Evolutionary conservation across 1,139 yeast genomes (phyloP).

Genomic region (Arxiozyma slooffiae): DNA sequence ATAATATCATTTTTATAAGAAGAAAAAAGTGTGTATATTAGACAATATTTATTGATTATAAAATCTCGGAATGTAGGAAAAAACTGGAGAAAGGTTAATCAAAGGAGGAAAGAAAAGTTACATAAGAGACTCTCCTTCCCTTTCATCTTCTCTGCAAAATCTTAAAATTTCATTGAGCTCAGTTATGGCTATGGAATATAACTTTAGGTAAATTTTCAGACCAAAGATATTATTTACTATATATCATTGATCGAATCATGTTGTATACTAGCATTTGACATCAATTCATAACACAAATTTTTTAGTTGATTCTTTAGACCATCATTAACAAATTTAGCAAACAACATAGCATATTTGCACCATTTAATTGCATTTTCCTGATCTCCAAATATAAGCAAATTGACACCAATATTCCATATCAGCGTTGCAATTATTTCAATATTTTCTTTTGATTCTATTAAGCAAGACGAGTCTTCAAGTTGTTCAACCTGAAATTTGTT

Average conservation of each 20-base stretch:
- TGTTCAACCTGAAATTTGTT: background rate
- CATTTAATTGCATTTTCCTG: slow-evolving; percentile 11
- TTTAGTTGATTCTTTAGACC: slow-evolving; percentile 13
- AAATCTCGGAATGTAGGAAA: too few relatives aligned
- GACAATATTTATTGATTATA: too few relatives aligned
- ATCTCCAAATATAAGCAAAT: slow-evolving; percentile 13
- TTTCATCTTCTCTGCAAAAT: too few relatives aligned
- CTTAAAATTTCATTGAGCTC: too few relatives aligned
- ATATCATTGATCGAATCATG: slow-evolving; percentile 14
- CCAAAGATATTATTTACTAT: too few relatives aligned
- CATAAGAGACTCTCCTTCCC: too few relatives aligned
- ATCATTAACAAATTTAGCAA: slow-evolving; percentile 13
- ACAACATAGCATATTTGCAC: slow-evolving; percentile 17
- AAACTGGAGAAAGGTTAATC: too few relatives aligned
- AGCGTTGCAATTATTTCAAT: slow-evolving; percentile 17
- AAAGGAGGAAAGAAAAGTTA: too few relatives aligned
- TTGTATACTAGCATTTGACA: slow-evolving; percentile 37
- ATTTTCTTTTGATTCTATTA: slow-evolving; percentile 7
- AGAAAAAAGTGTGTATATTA: too few relatives aligned
- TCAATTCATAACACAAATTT: slow-evolving; percentile 15
- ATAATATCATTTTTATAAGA: too few relatives aligned
- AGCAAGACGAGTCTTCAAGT: background rate
- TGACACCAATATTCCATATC: slow-evolving; percentile 24
- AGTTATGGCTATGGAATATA: background rate
- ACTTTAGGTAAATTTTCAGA: too few relatives aligned